A percentile compares a stretch with the other conserved stretches of the same genome.
Evolutionary conservation across 1,284 basidiomycete genomes (phyloP).

Genomic region (Boletellus dicymbophilus): DNA sequence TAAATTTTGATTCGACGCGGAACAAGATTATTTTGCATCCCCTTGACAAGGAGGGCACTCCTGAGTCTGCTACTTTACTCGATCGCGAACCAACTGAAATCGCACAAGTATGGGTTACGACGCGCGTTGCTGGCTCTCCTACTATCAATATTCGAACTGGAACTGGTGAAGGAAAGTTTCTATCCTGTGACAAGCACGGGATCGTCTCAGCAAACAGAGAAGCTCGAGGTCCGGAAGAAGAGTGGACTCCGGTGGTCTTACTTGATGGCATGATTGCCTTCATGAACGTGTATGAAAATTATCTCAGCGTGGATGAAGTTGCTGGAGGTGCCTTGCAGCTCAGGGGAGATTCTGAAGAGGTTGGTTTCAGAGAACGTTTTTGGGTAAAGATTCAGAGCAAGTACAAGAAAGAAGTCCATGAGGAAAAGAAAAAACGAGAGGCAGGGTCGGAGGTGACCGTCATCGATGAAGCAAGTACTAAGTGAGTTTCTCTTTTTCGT

Average conservation of each 20-base stretch:
- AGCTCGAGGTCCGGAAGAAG: constrained; percentile 84
- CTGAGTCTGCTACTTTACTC: constrained; percentile 46
- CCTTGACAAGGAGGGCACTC: constrained; percentile 59
- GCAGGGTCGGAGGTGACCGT: constrained; percentile 53
- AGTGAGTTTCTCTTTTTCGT: constrained; percentile 51
- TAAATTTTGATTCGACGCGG: constrained; percentile 79
- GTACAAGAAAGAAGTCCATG: constrained; percentile 84
- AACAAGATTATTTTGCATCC: constrained; percentile 64
- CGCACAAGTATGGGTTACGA: constrained; percentile 85
- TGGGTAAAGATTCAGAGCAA: constrained; percentile 90
- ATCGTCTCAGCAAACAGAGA: constrained; percentile 80
- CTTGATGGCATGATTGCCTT: constrained; percentile 82
- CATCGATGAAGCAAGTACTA: constrained; percentile 68
- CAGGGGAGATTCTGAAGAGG: constrained; percentile 80
- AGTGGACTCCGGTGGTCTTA: constrained; percentile 79
- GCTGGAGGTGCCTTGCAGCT: constrained; percentile 78
- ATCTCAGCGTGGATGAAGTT: constrained; percentile 78
- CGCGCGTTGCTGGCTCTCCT: constrained; percentile 76
- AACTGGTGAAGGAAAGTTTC: constrained; percentile 83
- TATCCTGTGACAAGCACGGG: constrained; percentile 83
- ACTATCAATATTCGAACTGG: constrained; percentile 84
- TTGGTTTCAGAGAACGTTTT: constrained; percentile 81
- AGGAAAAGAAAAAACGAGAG: constrained; percentile 77
- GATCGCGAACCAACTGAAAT: constrained; percentile 76
- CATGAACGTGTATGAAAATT: constrained; percentile 85